These are phyloP conservation scores for Jatropha curcas DNA, from an alignment of 345 rosid species.

Conservation along the genomic window DNA sequence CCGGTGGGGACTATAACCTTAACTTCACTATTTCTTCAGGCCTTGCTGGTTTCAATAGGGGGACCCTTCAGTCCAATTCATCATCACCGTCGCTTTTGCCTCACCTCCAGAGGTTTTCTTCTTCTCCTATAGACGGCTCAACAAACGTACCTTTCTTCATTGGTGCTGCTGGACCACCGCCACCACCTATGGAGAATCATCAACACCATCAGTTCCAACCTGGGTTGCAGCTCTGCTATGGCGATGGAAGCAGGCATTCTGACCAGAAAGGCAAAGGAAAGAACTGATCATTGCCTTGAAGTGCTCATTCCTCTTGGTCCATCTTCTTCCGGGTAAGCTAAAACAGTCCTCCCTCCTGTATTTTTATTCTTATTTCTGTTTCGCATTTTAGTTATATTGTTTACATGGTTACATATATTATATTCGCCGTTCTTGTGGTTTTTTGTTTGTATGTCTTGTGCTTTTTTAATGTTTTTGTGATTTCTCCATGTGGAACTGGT, in stretches of 20 bases:
- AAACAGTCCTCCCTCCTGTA: neutral
- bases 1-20: slow-evolving; percentile 59
- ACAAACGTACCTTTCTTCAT: slow-evolving; percentile 65
- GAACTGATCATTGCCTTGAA: slow-evolving; percentile 46
- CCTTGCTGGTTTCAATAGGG: slow-evolving; percentile 93
- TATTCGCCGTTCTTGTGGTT: neutral
- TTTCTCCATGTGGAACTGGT: neutral
- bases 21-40: slow-evolving; percentile 82
- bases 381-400: neutral
- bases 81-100: slow-evolving; percentile 61
- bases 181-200: slow-evolving; percentile 61
- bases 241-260: slow-evolving; percentile 66
- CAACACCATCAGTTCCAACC: slow-evolving; percentile 69
- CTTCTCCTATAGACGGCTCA: slow-evolving; percentile 53
- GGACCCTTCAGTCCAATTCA: slow-evolving; percentile 99
- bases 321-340: slow-evolving; percentile 51
- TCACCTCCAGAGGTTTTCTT: slow-evolving; percentile 67
- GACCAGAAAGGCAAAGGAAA: slow-evolving; percentile 85
- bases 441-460: neutral
- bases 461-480: neutral
- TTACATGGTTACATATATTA: too few relatives aligned
- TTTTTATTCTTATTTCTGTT: neutral
- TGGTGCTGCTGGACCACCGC: slow-evolving; percentile 40
- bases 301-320: too few relatives aligned
- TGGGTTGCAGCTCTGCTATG: slow-evolving; percentile 75